Evolutionary conservation across 2,329 filamentous ascomycete genomes (phyloP).

Genomic region (Lasiodiplodia sp.): DNA sequence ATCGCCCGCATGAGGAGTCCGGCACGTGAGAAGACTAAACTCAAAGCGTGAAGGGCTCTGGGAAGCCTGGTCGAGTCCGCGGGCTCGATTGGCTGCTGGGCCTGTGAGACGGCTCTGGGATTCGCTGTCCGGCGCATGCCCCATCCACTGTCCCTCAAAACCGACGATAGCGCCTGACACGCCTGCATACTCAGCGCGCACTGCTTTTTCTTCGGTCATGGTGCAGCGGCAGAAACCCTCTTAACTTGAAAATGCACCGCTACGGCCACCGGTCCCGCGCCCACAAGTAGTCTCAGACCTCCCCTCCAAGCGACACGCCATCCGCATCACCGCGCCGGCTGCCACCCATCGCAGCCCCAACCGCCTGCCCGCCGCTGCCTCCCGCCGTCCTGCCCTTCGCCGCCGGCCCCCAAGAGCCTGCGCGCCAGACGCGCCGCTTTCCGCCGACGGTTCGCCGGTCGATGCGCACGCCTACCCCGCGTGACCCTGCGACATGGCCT

Average conservation of each 20-base stretch:
- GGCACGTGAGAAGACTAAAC: conserved; percentile 23
- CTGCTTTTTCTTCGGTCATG: conserved; percentile 29
- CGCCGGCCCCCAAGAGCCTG: not conserved
- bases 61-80: not conserved
- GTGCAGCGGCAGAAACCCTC: conserved; percentile 5
- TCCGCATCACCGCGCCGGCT: not conserved
- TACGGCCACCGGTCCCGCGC: conserved; percentile 10
- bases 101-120: conserved; percentile 16
- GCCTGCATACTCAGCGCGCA: conserved; percentile 26
- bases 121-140: conserved; percentile 27
- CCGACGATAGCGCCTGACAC: conserved; percentile 34
- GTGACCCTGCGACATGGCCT: conserved; percentile 37
- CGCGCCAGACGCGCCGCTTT: not conserved
- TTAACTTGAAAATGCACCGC: conserved; percentile 28
- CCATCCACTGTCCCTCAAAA: conserved; percentile 25
- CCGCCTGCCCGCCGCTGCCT: not conserved
- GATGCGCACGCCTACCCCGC: conserved; percentile 40
- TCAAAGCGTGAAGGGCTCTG: conserved; percentile 3
- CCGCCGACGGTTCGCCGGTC: conserved; percentile 29
- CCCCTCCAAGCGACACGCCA: not conserved
- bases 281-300: not conserved
- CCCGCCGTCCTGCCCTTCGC: conserved; percentile 2
- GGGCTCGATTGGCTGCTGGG: not conserved
- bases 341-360: conserved; percentile 8
- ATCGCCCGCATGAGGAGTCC: conserved; percentile 8